Percentiles rank a stretch among this genome's conserved stretches.
These are phyloP conservation scores for Colletotrichum tamarilloi DNA, from an alignment of 2,329 filamentous ascomycete species.

Conservation along the genomic window DNA sequence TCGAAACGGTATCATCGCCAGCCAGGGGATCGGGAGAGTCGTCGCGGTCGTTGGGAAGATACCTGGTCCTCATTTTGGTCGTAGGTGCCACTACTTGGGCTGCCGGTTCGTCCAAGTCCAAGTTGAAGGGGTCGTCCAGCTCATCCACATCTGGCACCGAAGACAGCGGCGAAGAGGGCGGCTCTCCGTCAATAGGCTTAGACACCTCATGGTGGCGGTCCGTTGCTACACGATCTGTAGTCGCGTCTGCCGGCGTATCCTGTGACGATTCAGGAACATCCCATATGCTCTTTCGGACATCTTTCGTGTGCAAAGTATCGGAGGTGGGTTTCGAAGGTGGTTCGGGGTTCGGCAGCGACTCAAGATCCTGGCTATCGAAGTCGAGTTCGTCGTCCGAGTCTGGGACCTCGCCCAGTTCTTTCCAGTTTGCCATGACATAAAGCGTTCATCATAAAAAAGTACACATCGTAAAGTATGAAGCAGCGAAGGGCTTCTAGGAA, in stretches of 20 bases:
- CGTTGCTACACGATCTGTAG: background rate
- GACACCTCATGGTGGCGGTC: background rate
- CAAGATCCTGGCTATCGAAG: slow-evolving; percentile 49
- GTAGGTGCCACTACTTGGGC: background rate
- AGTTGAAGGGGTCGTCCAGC: slow-evolving; percentile 36
- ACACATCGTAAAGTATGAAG: slow-evolving; percentile 7
- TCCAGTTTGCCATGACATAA: slow-evolving; percentile 58
- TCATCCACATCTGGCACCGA: slow-evolving; percentile 45
- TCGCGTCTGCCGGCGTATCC: background rate
- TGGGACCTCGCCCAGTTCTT: slow-evolving; percentile 61
- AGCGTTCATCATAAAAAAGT: slow-evolving; percentile 34
- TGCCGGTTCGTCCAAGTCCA: background rate
- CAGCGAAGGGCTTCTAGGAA: background rate
- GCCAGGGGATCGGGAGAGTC: slow-evolving; percentile 31
- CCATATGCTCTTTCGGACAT: slow-evolving; percentile 45
- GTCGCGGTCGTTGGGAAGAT: background rate
- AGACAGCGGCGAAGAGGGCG: slow-evolving; percentile 49
- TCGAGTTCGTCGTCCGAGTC: slow-evolving; percentile 62
- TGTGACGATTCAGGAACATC: slow-evolving; percentile 48
- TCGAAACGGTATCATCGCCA: slow-evolving; percentile 49
- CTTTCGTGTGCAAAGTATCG: slow-evolving; percentile 19
- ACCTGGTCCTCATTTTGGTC: background rate
- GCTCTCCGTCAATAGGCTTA: slow-evolving; percentile 21
- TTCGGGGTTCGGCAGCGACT: slow-evolving; percentile 4
- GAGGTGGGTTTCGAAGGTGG: background rate